Evolutionary conservation across 1,139 yeast genomes (phyloP).

Genomic region (Yamadazyma sp.): DNA sequence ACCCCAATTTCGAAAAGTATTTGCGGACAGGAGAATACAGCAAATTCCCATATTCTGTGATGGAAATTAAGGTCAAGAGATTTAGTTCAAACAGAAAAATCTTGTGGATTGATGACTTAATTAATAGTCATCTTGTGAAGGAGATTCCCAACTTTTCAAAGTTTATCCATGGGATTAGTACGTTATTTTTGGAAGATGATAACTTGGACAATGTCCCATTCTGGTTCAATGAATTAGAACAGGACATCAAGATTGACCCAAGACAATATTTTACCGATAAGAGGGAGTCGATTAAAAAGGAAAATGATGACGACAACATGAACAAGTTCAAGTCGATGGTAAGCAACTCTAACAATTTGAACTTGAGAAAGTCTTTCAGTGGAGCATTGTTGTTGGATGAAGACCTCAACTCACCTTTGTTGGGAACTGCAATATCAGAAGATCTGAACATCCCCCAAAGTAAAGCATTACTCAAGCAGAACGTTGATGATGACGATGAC

Average conservation of each 20-base stretch:
- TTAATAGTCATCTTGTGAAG: slow-evolving; percentile 78
- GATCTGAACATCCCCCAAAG: not conserved
- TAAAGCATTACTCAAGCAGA: not conserved
- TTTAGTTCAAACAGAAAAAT: slow-evolving; percentile 46
- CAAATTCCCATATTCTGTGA: slow-evolving; percentile 86
- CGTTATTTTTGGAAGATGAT: slow-evolving; percentile 86
- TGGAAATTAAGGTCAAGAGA: slow-evolving; percentile 80
- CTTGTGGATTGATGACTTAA: slow-evolving; percentile 86
- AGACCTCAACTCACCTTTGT: slow-evolving; percentile 1
- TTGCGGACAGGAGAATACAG: slow-evolving; percentile 84
- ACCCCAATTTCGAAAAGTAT: slow-evolving; percentile 65
- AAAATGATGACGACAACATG: slow-evolving; percentile 45
- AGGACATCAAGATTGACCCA: slow-evolving; percentile 73
- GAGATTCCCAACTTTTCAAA: slow-evolving; percentile 91
- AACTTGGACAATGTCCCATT: slow-evolving; percentile 86
- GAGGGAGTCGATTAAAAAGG: slow-evolving; percentile 16
- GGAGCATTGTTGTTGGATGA: slow-evolving; percentile 32
- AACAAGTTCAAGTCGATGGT: slow-evolving; percentile 45
- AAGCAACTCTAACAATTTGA: slow-evolving; percentile 29
- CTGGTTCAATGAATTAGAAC: slow-evolving; percentile 90
- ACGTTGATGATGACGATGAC: slow-evolving; percentile 10
- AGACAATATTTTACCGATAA: slow-evolving; percentile 65
- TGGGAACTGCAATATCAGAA: slow-evolving; percentile 1
- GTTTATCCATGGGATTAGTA: slow-evolving; percentile 87
- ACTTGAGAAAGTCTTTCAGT: slow-evolving; percentile 41